Evolutionary conservation across 768 basidiomycete genomes (phyloP).

Genomic region (Amylocystis lapponica): DNA sequence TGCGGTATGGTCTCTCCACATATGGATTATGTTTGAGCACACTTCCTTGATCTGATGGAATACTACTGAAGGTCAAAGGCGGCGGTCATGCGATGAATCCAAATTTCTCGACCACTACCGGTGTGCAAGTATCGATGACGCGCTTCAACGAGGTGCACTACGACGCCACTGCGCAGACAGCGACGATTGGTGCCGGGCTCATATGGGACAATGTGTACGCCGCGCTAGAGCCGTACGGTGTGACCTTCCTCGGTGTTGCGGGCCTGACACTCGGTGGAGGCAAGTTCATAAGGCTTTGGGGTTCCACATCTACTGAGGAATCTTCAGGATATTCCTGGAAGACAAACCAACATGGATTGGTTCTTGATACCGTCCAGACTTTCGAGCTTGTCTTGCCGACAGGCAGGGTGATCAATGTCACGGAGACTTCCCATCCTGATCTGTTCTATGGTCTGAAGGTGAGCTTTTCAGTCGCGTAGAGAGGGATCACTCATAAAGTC

Average conservation of each 20-base stretch:
- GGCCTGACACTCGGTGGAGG: constrained; percentile 47
- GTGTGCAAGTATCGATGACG: constrained; percentile 30
- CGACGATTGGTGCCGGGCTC: constrained; percentile 36
- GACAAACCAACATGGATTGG: constrained; percentile 56
- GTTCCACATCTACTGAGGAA: neutral
- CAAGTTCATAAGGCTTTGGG: constrained; percentile 11
- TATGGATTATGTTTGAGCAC: too few species aligned
- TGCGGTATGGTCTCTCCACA: too few species aligned
- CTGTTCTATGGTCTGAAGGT: constrained; percentile 42
- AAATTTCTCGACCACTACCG: constrained; percentile 31
- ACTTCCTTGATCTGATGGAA: too few species aligned
- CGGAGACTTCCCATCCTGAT: constrained; percentile 27
- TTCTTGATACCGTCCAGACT: constrained; percentile 46
- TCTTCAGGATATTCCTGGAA: constrained; percentile 54
- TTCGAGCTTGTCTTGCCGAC: constrained; percentile 55
- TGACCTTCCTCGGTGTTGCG: constrained; percentile 38
- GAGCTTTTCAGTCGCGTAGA: neutral
- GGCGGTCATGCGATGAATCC: constrained; percentile 29
- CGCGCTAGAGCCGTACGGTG: constrained; percentile 43
- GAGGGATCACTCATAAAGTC: neutral
- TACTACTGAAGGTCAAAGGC: constrained; percentile 34
- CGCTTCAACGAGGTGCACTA: constrained; percentile 24
- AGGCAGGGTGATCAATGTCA: constrained; percentile 36
- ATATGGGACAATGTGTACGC: constrained; percentile 66
- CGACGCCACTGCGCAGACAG: constrained; percentile 14